phyloP scores from a whole-genome alignment of 768 basidiomycete genomes.

The Suillus clintonianus region DNA sequence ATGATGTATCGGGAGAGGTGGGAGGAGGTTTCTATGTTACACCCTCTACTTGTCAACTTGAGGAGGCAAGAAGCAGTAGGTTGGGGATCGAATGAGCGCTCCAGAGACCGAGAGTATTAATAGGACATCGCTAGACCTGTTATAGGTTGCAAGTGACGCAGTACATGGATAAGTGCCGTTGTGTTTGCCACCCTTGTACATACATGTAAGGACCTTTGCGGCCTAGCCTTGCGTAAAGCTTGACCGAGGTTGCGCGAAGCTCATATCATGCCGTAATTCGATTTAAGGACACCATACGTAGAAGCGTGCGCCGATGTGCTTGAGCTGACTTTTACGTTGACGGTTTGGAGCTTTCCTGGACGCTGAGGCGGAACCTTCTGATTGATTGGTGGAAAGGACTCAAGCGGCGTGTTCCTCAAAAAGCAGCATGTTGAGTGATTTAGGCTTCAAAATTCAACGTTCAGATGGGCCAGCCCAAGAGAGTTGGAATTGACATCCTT shows the following conservation, averaged over 20 bases:
- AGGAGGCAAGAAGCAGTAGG: neutral
- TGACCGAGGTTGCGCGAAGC: too few species aligned
- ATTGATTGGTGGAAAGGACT: neutral
- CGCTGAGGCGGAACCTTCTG: neutral
- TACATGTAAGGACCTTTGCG: neutral
- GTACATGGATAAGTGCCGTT: neutral
- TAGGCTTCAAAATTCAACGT: neutral
- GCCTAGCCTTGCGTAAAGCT: neutral
- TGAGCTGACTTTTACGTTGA: neutral
- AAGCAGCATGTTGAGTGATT: neutral
- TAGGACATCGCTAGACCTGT: neutral
- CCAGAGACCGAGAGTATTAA: neutral
- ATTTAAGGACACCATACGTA: neutral
- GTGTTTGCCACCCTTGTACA: neutral
- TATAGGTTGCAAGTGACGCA: neutral
- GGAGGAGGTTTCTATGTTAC: neutral
- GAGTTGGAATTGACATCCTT: neutral
- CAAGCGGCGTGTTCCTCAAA: neutral
- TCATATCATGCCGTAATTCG: neutral
- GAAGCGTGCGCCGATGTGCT: neutral
- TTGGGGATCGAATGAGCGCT: neutral
- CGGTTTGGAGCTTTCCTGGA: neutral
- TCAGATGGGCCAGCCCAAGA: neutral
- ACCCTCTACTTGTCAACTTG: constrained; percentile 1
- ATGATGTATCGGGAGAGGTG: neutral